A percentile compares a stretch with the other conserved stretches of the same genome.
phyloP scores from a whole-genome alignment of 768 basidiomycete species.

The Tubosaeta sp. region DNA sequence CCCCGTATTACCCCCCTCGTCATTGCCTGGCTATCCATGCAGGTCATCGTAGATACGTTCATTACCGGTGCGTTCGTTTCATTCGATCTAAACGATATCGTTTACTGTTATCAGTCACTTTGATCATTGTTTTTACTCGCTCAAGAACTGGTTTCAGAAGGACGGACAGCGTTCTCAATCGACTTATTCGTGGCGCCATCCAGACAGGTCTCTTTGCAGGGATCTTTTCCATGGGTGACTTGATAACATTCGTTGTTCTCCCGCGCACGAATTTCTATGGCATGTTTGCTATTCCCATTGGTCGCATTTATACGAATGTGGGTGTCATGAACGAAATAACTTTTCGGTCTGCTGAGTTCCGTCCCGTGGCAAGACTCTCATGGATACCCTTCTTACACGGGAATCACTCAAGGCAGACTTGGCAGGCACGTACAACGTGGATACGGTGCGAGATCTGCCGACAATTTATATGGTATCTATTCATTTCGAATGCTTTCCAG shows the following conservation, averaged over 20 bases:
- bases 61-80: conserved; percentile 35
- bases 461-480: background rate
- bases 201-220: conserved; percentile 53
- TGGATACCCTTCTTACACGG: conserved; percentile 12
- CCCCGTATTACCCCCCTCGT: conserved; percentile 39
- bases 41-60: conserved; percentile 40
- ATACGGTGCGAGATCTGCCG: conserved; percentile 7
- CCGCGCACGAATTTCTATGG: conserved; percentile 31
- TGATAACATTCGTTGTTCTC: conserved; percentile 33
- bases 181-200: conserved; percentile 50
- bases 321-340: conserved; percentile 6
- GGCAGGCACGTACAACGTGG: conserved; percentile 22
- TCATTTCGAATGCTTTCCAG: background rate
- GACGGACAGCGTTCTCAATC: conserved; percentile 50
- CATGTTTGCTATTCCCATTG: conserved; percentile 38
- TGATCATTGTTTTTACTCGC: conserved; percentile 32
- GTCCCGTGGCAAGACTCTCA: background rate
- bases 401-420: conserved; percentile 1
- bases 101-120: conserved; percentile 13
- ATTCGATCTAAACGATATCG: background rate
- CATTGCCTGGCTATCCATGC: conserved; percentile 45
- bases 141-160: conserved; percentile 48
- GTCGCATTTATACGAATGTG: conserved; percentile 46
- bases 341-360: background rate
- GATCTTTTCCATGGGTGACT: conserved; percentile 47